phyloP scores from a whole-genome alignment of 106 monocot species.

The Cymbidium sinense region DNA sequence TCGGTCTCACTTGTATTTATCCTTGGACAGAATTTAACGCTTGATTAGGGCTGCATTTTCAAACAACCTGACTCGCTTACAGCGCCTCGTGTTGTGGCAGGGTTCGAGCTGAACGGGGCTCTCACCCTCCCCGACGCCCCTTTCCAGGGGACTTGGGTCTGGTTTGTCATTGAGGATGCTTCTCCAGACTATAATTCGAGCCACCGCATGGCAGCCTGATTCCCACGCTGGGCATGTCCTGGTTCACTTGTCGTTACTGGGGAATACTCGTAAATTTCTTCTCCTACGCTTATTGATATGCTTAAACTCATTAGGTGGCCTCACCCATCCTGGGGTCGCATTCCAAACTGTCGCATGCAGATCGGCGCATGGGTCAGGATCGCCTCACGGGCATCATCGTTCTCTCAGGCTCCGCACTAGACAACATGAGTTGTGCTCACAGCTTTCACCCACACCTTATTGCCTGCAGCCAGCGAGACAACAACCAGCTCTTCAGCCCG shows the following conservation, averaged over 20 bases:
- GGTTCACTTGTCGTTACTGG: slow-evolving; percentile 30
- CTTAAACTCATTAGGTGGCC: slow-evolving; percentile 16
- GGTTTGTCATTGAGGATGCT: slow-evolving; percentile 16
- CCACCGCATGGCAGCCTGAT: not conserved
- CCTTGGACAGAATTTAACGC: slow-evolving; percentile 21
- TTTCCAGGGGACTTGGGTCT: too few species aligned
- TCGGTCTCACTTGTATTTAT: slow-evolving; percentile 20
- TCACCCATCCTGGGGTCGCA: too few species aligned
- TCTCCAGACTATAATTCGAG: slow-evolving; percentile 24
- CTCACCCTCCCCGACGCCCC: too few species aligned
- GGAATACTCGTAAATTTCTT: slow-evolving; percentile 43
- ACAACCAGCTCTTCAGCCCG: too few species aligned
- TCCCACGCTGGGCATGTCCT: slow-evolving; percentile 13
- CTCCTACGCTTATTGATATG: slow-evolving; percentile 21
- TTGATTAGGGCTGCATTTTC: too few species aligned
- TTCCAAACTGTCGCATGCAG: too few species aligned
- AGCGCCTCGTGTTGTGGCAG: slow-evolving; percentile 1
- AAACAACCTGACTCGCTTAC: slow-evolving; percentile 14
- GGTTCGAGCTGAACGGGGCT: slow-evolving; percentile 7
- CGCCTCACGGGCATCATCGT: not conserved
- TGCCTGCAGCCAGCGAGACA: too few species aligned
- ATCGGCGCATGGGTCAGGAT: not conserved
- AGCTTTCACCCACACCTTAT: too few species aligned
- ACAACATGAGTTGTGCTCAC: too few species aligned
- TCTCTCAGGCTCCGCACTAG: too few species aligned